phyloP scores from a whole-genome alignment of 2,329 filamentous ascomycete genomes.

The Trichophaea hybrida region DNA sequence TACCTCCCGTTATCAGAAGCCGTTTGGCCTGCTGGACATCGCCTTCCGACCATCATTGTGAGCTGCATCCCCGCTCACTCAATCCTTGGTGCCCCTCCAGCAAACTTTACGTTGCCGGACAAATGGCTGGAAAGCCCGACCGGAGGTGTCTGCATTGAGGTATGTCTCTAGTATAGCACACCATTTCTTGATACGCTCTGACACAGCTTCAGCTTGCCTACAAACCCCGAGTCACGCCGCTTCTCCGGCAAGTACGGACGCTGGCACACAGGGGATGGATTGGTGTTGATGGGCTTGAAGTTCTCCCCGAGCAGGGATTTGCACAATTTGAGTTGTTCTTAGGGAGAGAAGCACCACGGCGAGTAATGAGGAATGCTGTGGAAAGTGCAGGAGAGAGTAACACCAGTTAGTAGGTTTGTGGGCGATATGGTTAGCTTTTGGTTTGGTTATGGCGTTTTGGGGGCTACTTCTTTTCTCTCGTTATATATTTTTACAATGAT shows the following conservation, averaged over 20 bases:
- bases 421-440: not conserved
- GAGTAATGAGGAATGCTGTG: conserved; percentile 55
- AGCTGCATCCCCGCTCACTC: conserved; percentile 62
- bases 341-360: conserved; percentile 53
- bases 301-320: conserved; percentile 64
- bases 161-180: conserved; percentile 28
- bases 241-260: conserved; percentile 52
- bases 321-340: conserved; percentile 74
- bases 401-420: not conserved
- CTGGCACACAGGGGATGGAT: conserved; percentile 53
- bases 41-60: conserved; percentile 56
- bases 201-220: conserved; percentile 40
- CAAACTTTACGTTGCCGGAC: conserved; percentile 54
- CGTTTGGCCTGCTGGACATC: conserved; percentile 49
- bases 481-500: too few species aligned
- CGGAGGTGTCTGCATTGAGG: conserved; percentile 61
- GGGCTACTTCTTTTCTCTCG: not conserved
- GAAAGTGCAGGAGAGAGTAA: conserved; percentile 29
- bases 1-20: conserved; percentile 46
- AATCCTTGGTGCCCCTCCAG: conserved; percentile 47
- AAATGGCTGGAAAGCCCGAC: conserved; percentile 59
- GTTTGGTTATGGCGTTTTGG: too few species aligned
- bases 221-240: conserved; percentile 55
- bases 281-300: conserved; percentile 58
- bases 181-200: not conserved